Conservation (phyloP, 345 rosid species). For the Lagerstroemia speciosa region DNA sequence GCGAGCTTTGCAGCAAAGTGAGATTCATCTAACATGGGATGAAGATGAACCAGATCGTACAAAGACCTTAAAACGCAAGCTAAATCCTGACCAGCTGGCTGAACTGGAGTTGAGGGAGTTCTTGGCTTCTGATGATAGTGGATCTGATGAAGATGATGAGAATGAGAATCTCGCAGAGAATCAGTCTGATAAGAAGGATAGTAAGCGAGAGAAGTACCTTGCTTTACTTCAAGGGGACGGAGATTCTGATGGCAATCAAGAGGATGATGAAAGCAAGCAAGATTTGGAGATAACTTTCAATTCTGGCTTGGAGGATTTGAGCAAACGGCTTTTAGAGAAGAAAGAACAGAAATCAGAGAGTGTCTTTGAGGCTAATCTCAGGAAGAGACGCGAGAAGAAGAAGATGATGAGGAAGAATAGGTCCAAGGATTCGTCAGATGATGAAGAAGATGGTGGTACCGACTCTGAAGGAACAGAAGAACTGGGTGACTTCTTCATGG, state of each 20-base stretch:
- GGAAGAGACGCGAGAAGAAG: conserved; percentile 64
- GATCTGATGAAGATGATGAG: conserved; percentile 39
- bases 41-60: conserved; percentile 90
- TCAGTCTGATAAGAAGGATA: conserved; percentile 33
- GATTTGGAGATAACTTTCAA: conserved; percentile 95
- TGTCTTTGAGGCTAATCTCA: conserved; percentile 62
- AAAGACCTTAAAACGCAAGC: conserved; percentile 64
- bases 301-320: conserved; percentile 81
- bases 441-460: conserved; percentile 29
- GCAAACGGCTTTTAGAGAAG: conserved; percentile 66
- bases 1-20: conserved; percentile 77
- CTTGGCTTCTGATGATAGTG: conserved; percentile 83
- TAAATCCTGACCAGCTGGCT: conserved; percentile 77
- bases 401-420: conserved; percentile 46
- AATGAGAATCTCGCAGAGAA: conserved; percentile 20
- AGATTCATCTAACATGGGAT: conserved; percentile 77
- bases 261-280: conserved; percentile 44
- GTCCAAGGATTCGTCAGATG: conserved; percentile 46
- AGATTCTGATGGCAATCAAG: conserved; percentile 56
- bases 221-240: conserved; percentile 55
- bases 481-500: conserved; percentile 62
- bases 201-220: conserved; percentile 46
- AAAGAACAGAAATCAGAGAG: conserved; percentile 63
- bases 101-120: conserved; percentile 73
- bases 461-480: conserved; percentile 34